phyloP scores from a whole-genome alignment of 2,329 filamentous ascomycete species.

The Microthyrium microscopicum region DNA sequence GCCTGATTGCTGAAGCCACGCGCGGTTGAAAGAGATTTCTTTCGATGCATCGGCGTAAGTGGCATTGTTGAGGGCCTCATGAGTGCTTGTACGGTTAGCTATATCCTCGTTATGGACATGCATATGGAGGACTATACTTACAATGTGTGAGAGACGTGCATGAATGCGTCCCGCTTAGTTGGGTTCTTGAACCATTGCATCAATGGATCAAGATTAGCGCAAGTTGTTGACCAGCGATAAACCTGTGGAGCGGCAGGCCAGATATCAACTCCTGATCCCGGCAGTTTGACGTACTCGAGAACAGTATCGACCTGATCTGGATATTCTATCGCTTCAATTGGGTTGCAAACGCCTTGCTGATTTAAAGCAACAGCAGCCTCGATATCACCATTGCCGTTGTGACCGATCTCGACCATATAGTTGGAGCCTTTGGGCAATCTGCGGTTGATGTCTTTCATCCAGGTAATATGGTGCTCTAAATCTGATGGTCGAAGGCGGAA shows the following conservation, averaged over 20 bases:
- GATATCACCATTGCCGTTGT: conserved; percentile 23
- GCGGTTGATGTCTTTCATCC: conserved; percentile 16
- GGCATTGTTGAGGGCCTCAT: conserved; percentile 41
- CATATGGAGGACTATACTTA: conserved; percentile 10
- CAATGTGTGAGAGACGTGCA: conserved; percentile 46
- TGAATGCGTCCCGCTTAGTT: conserved; percentile 36
- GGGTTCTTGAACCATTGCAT: conserved; percentile 37
- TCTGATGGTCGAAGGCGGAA: conserved; percentile 30
- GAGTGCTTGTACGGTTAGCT: conserved; percentile 22
- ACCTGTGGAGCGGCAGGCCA: conserved; percentile 24
- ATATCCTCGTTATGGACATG: too few species aligned
- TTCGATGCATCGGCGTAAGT: conserved; percentile 39
- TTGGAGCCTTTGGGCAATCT: conserved; percentile 19
- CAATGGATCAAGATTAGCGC: conserved; percentile 33
- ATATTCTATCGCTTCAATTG: conserved; percentile 21
- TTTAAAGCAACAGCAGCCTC: conserved; percentile 11
- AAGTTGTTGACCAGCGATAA: conserved; percentile 34
- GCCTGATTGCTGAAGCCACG: conserved; percentile 38
- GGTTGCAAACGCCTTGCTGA: conserved; percentile 14
- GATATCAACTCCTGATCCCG: conserved; percentile 21
- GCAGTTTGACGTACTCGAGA: conserved; percentile 29
- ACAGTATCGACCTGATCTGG: conserved; percentile 23
- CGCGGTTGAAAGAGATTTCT: conserved; percentile 44
- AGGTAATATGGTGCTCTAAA: conserved; percentile 15
- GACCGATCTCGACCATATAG: conserved; percentile 21